Conservation (phyloP, 2,329 filamentous ascomycete species). For the Colletotrichum incanum region DNA sequence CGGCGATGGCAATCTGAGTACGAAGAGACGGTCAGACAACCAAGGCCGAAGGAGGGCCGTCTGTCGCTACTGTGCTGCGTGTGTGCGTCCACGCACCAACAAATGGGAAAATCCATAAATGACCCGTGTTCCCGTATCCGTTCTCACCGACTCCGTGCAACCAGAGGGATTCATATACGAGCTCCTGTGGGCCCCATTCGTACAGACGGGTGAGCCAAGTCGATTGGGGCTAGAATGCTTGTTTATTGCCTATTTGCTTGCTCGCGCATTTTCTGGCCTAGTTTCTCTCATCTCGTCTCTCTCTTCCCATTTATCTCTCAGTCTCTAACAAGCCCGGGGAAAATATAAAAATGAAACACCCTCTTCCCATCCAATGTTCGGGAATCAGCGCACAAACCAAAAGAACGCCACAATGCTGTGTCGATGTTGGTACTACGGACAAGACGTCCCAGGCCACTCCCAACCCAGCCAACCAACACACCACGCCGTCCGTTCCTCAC, state of each 20-base stretch:
- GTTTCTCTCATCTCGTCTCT: neutral
- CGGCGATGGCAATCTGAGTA: neutral
- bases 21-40: conserved; percentile 8
- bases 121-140: conserved; percentile 20
- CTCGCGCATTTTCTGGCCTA: conserved; percentile 22
- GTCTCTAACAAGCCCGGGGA: neutral
- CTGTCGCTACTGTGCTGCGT: neutral
- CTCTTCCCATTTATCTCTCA: neutral
- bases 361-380: neutral
- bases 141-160: neutral
- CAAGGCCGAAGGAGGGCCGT: no score
- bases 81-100: conserved; percentile 25
- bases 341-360: neutral
- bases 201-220: neutral
- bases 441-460: no score
- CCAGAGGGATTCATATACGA: conserved; percentile 21
- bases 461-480: conserved; percentile 15
- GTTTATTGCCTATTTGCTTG: conserved; percentile 17
- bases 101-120: conserved; percentile 16
- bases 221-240: conserved; percentile 17
- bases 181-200: neutral
- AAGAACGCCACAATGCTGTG: conserved; percentile 6
- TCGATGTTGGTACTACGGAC: neutral
- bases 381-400: neutral
- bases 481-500: neutral